Evolutionary conservation across 176 grass and related monocot genomes (phyloP).

Genomic region (Tillandsia leiboldiana): DNA sequence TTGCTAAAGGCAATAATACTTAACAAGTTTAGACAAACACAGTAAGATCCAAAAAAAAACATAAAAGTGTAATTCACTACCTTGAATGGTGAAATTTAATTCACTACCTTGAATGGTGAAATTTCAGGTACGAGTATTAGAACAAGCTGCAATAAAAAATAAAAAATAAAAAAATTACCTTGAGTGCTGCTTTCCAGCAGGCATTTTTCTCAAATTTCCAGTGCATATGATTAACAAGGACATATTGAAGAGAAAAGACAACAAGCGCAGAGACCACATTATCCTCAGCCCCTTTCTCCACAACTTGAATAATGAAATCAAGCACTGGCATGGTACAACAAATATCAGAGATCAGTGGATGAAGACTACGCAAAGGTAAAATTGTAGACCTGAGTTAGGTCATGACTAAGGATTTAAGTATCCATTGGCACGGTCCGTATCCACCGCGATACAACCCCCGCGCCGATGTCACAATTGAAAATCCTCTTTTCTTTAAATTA

Average conservation of each 20-base stretch:
- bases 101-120: too few relatives aligned
- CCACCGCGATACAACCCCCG: too few relatives aligned
- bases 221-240: constrained; percentile 83
- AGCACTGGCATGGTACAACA: constrained; percentile 50
- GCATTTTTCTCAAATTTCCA: constrained; percentile 75
- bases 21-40: too few relatives aligned
- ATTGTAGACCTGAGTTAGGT: not conserved
- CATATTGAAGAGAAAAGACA: constrained; percentile 68
- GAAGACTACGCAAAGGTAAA: constrained; percentile 6
- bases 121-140: too few relatives aligned
- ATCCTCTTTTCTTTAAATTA: too few relatives aligned
- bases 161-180: constrained; percentile 31
- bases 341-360: constrained; percentile 24
- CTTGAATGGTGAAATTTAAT: too few relatives aligned
- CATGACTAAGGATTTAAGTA: too few relatives aligned
- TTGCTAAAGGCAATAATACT: too few relatives aligned
- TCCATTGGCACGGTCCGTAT: too few relatives aligned
- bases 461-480: too few relatives aligned
- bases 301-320: constrained; percentile 73
- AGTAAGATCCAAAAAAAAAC: too few relatives aligned
- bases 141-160: not conserved
- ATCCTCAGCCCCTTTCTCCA: constrained; percentile 60
- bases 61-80: too few relatives aligned
- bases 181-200: constrained; percentile 57
- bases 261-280: constrained; percentile 48